phyloP scores from a whole-genome alignment of 148 eudicot species.

The Rhododendron henanense region DNA sequence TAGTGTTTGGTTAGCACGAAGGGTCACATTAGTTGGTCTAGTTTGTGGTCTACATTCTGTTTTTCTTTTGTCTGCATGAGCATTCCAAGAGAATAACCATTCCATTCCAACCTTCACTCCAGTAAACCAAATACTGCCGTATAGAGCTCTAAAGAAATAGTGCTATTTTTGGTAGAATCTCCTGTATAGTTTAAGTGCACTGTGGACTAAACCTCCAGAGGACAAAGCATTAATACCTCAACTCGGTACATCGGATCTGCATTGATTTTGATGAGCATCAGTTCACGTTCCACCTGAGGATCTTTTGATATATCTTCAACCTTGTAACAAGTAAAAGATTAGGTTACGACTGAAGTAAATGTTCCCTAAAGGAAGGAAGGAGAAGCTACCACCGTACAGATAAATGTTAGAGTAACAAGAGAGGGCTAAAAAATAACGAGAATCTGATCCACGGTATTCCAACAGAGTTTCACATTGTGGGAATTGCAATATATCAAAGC shows the following conservation, averaged over 20 bases:
- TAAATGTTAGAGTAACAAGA: background rate
- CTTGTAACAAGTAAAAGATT: constrained; percentile 22
- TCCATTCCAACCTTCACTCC: background rate
- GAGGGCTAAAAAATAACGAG: background rate
- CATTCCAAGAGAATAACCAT: background rate
- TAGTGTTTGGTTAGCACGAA: background rate
- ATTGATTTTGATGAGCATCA: constrained; percentile 60
- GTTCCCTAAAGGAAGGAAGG: background rate
- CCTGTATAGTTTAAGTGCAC: background rate
- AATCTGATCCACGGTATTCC: background rate
- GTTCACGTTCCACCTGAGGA: constrained; percentile 66
- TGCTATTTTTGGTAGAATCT: background rate
- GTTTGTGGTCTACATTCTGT: background rate
- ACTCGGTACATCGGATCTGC: constrained; percentile 43
- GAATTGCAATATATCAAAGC: background rate
- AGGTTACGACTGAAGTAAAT: background rate
- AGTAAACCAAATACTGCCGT: background rate
- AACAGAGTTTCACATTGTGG: background rate
- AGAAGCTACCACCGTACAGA: background rate
- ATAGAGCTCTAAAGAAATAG: background rate
- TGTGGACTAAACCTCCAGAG: background rate
- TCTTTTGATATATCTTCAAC: constrained; percentile 64
- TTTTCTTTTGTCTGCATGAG: background rate
- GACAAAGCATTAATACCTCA: constrained; percentile 36
- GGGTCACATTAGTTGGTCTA: background rate